Evolutionary conservation across 805 yeast genomes (phyloP).

Genomic region (Saccharomycopsis babjevae): DNA sequence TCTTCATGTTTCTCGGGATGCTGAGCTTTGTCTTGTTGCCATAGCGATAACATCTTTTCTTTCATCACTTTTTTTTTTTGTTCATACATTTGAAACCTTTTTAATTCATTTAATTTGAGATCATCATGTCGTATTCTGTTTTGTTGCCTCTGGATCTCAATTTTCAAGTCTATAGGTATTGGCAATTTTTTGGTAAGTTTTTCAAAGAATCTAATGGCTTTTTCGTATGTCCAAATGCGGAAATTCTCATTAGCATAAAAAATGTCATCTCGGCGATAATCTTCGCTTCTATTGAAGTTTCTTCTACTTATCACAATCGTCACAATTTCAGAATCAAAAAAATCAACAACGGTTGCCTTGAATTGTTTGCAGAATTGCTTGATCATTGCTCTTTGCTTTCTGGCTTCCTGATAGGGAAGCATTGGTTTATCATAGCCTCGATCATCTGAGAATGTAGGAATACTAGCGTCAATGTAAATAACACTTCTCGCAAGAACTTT

Average conservation of each 20-base stretch:
- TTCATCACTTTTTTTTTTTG: not conserved
- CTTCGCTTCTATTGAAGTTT: slow-evolving; percentile 30
- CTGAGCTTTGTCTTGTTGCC: not conserved
- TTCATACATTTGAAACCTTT: slow-evolving; percentile 1
- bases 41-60: not conserved
- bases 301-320: slow-evolving; percentile 76
- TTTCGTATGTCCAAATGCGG: slow-evolving; percentile 84
- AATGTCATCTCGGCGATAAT: slow-evolving; percentile 47
- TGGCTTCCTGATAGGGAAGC: slow-evolving; percentile 20
- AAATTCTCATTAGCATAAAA: slow-evolving; percentile 45
- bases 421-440: slow-evolving; percentile 18
- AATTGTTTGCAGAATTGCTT: slow-evolving; percentile 28
- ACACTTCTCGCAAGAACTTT: slow-evolving; percentile 47
- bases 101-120: slow-evolving; percentile 10
- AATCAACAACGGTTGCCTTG: slow-evolving; percentile 49
- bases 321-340: slow-evolving; percentile 46
- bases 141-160: not conserved
- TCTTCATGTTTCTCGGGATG: not conserved
- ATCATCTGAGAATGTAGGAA: slow-evolving; percentile 17
- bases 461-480: slow-evolving; percentile 50
- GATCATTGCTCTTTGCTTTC: slow-evolving; percentile 23
- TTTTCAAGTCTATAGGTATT: not conserved
- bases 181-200: slow-evolving; percentile 33
- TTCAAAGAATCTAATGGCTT: slow-evolving; percentile 67
- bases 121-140: not conserved